A percentile compares a stretch with the other conserved stretches of the same genome.
Conservation (phyloP, 495 filamentous ascomycete species). For the Aspergillus panamensis region DNA sequence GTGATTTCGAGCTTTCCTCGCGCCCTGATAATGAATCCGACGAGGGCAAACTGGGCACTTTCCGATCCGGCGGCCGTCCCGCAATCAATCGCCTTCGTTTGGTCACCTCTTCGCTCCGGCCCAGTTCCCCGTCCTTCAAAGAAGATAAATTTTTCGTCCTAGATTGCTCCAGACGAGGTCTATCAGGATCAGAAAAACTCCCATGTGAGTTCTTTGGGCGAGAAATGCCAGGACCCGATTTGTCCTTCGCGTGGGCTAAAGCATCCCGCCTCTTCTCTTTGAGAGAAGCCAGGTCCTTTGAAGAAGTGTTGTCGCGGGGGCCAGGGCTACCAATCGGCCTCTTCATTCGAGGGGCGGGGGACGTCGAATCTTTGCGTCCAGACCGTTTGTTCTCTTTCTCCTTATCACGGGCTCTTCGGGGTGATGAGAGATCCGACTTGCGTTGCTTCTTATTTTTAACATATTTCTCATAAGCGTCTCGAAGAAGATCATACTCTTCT, state of each 20-base stretch:
- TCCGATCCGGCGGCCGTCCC: constrained; percentile 41
- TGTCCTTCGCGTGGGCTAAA: constrained; percentile 25
- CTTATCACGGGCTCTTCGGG: constrained; percentile 55
- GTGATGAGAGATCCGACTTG: constrained; percentile 46
- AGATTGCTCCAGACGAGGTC: constrained; percentile 20
- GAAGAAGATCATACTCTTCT: constrained; percentile 78
- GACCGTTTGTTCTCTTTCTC: constrained; percentile 51
- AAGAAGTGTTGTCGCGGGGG: constrained; percentile 24
- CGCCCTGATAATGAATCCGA: constrained; percentile 44
- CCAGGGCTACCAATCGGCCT: constrained; percentile 38
- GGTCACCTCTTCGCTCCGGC: constrained; percentile 35
- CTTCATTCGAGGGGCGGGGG: constrained; percentile 44
- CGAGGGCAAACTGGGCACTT: constrained; percentile 37
- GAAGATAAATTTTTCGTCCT: constrained; percentile 27
- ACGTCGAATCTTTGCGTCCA: constrained; percentile 48
- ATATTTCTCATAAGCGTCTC: constrained; percentile 70
- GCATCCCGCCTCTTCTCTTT: constrained; percentile 36
- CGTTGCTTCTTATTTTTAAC: constrained; percentile 39
- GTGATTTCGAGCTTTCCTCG: constrained; percentile 35
- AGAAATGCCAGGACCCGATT: background rate
- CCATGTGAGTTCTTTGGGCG: constrained; percentile 14
- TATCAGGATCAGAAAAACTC: constrained; percentile 32
- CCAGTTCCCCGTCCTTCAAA: constrained; percentile 34
- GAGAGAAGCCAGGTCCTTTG: constrained; percentile 27
- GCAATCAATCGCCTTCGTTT: constrained; percentile 44